Evolutionary conservation across 129 eudicot genomes (phyloP).

Genomic region (Arctium lappa): DNA sequence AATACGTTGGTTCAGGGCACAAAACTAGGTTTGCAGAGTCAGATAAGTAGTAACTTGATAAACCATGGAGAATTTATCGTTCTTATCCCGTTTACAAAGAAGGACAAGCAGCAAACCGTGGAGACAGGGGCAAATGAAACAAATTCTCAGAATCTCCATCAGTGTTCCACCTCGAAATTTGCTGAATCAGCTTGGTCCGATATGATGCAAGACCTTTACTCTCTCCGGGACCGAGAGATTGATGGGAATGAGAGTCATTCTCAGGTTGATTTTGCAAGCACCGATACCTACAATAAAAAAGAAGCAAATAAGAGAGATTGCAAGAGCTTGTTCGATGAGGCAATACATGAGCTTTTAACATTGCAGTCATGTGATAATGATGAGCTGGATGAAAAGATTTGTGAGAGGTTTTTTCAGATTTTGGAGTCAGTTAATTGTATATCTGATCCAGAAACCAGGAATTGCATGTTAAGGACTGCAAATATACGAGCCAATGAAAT

Average conservation of each 20-base stretch:
- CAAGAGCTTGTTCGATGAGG: slow-evolving; percentile 24
- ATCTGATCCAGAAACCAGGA: slow-evolving; percentile 38
- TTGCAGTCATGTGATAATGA: slow-evolving; percentile 32
- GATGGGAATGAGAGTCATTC: slow-evolving; percentile 19
- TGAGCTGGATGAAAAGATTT: slow-evolving; percentile 39
- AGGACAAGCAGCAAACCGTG: slow-evolving; percentile 35
- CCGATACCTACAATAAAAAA: background rate
- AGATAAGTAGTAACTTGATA: slow-evolving; percentile 42
- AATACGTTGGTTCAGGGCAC: slow-evolving; percentile 49
- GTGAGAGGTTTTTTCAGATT: slow-evolving; percentile 36
- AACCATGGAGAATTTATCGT: slow-evolving; percentile 56
- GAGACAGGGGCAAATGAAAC: slow-evolving; percentile 20
- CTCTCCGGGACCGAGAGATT: slow-evolving; percentile 23
- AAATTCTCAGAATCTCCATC: slow-evolving; percentile 10
- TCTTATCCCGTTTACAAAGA: slow-evolving; percentile 65
- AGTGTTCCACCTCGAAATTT: slow-evolving; percentile 32
- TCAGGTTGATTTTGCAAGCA: slow-evolving; percentile 15
- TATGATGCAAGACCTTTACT: slow-evolving; percentile 66
- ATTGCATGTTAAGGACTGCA: slow-evolving; percentile 47
- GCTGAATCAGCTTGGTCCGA: slow-evolving; percentile 78
- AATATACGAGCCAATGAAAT: slow-evolving; percentile 9
- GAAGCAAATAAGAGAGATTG: slow-evolving; percentile 11
- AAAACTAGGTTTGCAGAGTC: slow-evolving; percentile 66
- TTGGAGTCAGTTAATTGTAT: slow-evolving; percentile 62
- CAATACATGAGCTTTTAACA: slow-evolving; percentile 24